phyloP scores from a whole-genome alignment of 768 basidiomycete genomes.

The Psilocybe tampanensis region DNA sequence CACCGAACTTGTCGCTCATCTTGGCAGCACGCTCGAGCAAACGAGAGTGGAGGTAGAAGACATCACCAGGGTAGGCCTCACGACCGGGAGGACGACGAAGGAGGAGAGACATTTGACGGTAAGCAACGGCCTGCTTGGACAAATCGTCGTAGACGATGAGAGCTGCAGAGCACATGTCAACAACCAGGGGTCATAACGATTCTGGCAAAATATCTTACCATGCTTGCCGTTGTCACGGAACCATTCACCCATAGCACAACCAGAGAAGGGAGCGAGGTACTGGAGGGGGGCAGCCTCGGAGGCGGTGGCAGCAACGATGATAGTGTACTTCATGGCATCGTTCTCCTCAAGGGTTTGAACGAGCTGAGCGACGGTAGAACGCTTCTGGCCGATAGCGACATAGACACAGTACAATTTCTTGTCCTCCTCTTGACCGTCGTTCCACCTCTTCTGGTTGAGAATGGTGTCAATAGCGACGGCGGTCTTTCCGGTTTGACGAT shows the following conservation, averaged over 20 bases:
- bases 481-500: conserved; percentile 99
- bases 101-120: conserved; percentile 99
- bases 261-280: conserved; percentile 99
- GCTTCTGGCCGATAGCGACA: conserved; percentile 99
- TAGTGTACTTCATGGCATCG: conserved; percentile 99
- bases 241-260: conserved; percentile 99
- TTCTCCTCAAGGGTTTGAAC: conserved; percentile 99
- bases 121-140: conserved; percentile 99
- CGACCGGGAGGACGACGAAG: conserved; percentile 99
- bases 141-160: conserved; percentile 99
- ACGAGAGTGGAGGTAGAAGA: conserved; percentile 99
- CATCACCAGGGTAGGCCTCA: conserved; percentile 99
- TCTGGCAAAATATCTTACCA: conserved; percentile 49
- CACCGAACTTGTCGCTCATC: conserved; percentile 99
- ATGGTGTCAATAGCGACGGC: conserved; percentile 99
- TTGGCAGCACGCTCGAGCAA: conserved; percentile 99
- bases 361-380: conserved; percentile 98
- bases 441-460: conserved; percentile 99
- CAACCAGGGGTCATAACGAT: not conserved
- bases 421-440: conserved; percentile 93
- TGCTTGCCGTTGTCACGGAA: conserved; percentile 99
- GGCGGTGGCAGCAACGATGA: conserved; percentile 99
- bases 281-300: conserved; percentile 99
- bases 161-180: conserved; percentile 44
- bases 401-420: conserved; percentile 99